Evolutionary conservation across 23 red algal species (phyloP).

Genomic region (Cyanidioschyzon merolae): DNA sequence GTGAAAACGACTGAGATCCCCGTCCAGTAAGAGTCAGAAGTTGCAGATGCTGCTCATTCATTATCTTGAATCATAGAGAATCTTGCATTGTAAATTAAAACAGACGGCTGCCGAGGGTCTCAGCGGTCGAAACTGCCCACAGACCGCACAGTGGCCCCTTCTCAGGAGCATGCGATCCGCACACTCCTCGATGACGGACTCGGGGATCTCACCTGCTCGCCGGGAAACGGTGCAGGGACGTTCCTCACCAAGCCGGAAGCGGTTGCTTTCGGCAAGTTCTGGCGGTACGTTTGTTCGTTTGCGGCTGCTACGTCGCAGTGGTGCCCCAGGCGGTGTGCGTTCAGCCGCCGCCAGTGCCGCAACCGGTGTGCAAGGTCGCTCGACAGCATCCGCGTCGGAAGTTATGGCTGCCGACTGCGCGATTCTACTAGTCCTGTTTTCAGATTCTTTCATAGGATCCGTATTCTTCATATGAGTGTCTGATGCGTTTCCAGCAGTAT

Average conservation of each 20-base stretch:
- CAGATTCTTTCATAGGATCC: not conserved
- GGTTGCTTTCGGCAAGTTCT: no score
- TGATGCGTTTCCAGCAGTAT: not conserved
- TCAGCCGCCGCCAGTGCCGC: not conserved
- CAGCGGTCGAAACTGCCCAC: not conserved
- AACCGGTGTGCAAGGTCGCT: not conserved
- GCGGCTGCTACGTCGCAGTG: not conserved
- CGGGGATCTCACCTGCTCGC: not conserved
- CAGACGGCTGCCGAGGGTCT: not conserved
- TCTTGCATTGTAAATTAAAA: constrained; percentile 13
- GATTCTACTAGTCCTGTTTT: not conserved
- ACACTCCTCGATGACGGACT: not conserved
- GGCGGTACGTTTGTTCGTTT: not conserved
- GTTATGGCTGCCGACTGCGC: not conserved
- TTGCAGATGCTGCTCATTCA: no score
- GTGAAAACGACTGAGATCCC: no score
- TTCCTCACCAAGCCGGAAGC: not conserved
- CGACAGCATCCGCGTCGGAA: not conserved
- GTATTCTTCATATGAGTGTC: not conserved
- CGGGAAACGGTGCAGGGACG: not conserved
- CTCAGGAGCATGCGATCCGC: constrained; percentile 11
- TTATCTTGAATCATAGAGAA: not conserved
- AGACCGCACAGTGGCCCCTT: not conserved
- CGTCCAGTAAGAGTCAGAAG: no score
- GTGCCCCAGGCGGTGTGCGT: not conserved